Base-by-base conservation (phyloP, 371 early-diverging fungal species). In the Mucor circinelloides region DNA sequence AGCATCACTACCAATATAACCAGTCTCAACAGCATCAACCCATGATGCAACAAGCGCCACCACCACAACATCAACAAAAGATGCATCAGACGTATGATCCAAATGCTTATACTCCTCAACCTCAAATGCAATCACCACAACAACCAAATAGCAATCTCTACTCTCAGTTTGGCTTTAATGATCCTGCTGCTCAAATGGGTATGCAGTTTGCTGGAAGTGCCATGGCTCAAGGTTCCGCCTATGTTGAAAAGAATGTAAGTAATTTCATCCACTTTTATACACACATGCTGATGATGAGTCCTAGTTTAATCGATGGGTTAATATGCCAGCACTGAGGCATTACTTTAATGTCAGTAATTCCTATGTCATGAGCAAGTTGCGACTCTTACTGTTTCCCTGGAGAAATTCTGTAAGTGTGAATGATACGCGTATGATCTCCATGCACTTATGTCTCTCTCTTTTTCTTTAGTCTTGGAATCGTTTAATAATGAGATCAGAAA, bases 291-390 rank as follows among this genome's bases (percentile, higher is more conserved):
- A 40, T 7, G 6, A 32, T 64, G 31, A 10, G 55, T 21, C 28
- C 1, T 76, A 94, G 96, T 85, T 95, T 63, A 89, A 88, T 58
- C 88, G 91, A 69, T 96, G 91, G 81, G 85, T 98, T 34, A 93
- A 94, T 74, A 84, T 96, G 74, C 87, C 89, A 21, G 89, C 88
- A 64, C 80, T 99, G 52, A 93, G 94, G 80, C 92, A 91, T 66
- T 99, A 99, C 81, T 99, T 99, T 75, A 94, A 97, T 71, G 97
- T 99, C 56, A 94, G 92, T 75, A 98, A 99, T 79, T 78, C 87
- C 23, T 99, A 97, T 72, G 97, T 99, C 17, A 73, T 95, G 31
- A 87, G 85, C 63, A 99, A 99, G 80, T 77, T 98, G 6, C 79
- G 84, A 27, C 73, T 95, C 32, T 83, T 99, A n/a, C 67, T 97